Evolutionary conservation across 306 rosid genomes (phyloP).

Genomic region (Cicer pinnatifidum): DNA sequence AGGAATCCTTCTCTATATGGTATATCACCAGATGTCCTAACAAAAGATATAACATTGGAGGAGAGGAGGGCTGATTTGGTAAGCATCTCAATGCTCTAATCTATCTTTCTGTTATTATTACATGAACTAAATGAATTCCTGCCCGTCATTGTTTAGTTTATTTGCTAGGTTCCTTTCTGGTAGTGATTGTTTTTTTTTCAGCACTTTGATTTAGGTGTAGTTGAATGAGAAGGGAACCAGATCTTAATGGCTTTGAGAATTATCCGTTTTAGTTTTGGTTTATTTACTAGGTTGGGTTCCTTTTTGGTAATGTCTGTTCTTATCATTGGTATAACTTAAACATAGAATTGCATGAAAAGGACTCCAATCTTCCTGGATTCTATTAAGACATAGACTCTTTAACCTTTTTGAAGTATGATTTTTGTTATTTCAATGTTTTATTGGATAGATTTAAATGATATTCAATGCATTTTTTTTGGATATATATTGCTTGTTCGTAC

Average conservation of each 20-base stretch:
- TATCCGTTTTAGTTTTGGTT: background rate
- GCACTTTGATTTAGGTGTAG: conserved; percentile 9
- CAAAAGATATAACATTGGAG: conserved; percentile 74
- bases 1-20: conserved; percentile 86
- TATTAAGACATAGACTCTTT: background rate
- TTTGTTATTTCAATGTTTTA: conserved; percentile 14
- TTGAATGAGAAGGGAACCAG: conserved; percentile 5
- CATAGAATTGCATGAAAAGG: background rate
- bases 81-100: conserved; percentile 29
- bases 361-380: background rate
- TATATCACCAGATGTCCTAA: conserved; percentile 69
- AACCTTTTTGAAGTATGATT: background rate
- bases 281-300: background rate
- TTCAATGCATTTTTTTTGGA: background rate
- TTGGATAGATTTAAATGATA: conserved; percentile 30
- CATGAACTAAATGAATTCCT: background rate
- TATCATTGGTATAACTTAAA: background rate
- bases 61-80: conserved; percentile 94
- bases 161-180: background rate
- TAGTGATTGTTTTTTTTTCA: conserved; percentile 10
- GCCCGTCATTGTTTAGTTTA: conserved; percentile 3
- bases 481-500: background rate
- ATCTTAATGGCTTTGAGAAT: background rate
- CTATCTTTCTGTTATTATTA: conserved; percentile 16
- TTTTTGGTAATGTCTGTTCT: background rate